phyloP scores from a whole-genome alignment of 768 basidiomycete genomes.

The Amanita fuliginea region DNA sequence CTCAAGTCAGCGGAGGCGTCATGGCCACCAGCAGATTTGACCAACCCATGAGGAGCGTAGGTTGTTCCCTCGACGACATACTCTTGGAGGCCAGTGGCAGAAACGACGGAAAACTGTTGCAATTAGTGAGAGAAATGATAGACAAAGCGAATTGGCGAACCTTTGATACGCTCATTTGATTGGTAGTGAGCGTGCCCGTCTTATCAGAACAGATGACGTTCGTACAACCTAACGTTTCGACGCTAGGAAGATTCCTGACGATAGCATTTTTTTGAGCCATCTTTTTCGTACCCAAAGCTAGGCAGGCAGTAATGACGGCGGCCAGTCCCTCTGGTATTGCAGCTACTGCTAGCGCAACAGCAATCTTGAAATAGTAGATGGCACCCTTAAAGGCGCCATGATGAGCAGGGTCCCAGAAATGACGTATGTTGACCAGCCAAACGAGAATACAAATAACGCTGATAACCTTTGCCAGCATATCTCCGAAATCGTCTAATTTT shows the following conservation, averaged over 20 bases:
- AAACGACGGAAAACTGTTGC: slow-evolving; percentile 70
- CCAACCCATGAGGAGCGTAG: slow-evolving; percentile 74
- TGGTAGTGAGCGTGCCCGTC: slow-evolving; percentile 92
- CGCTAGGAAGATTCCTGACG: slow-evolving; percentile 90
- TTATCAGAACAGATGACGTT: slow-evolving; percentile 99
- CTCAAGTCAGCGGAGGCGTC: slow-evolving; percentile 41
- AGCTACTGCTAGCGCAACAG: slow-evolving; percentile 96
- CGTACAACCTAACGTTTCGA: slow-evolving; percentile 95
- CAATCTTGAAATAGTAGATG: slow-evolving; percentile 99
- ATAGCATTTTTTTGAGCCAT: slow-evolving; percentile 99
- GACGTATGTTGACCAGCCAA: slow-evolving; percentile 94
- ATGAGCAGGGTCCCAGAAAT: slow-evolving; percentile 94
- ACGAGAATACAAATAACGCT: slow-evolving; percentile 94
- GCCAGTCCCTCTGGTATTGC: slow-evolving; percentile 99
- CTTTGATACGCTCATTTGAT: slow-evolving; percentile 92
- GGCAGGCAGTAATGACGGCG: slow-evolving; percentile 93
- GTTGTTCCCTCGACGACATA: slow-evolving; percentile 88
- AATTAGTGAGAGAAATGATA: background rate
- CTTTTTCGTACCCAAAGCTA: slow-evolving; percentile 95
- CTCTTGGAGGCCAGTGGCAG: slow-evolving; percentile 42
- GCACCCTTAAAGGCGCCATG: slow-evolving; percentile 87
- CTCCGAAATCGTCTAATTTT: slow-evolving; percentile 97
- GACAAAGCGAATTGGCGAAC: slow-evolving; percentile 24
- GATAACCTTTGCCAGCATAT: slow-evolving; percentile 96
- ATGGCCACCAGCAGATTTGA: slow-evolving; percentile 60